A percentile compares a stretch with the other conserved stretches of the same genome.
Evolutionary conservation across 1,284 basidiomycete genomes (phyloP).

Genomic region (Acaromyces ingoldii): DNA sequence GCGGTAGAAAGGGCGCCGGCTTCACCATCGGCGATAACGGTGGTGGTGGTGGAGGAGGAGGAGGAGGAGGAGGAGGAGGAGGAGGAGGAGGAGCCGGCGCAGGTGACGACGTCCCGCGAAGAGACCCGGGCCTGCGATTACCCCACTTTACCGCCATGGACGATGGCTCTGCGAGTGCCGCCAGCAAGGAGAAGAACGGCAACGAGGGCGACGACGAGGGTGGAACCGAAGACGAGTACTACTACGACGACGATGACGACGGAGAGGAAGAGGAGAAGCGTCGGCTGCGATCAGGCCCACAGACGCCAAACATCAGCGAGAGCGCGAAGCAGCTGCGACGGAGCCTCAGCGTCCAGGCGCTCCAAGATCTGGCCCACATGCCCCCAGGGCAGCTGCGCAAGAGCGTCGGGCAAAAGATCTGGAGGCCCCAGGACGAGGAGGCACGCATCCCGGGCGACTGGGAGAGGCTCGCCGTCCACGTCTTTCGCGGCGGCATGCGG

Average conservation of each 20-base stretch:
- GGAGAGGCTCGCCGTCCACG: slow-evolving; percentile 46
- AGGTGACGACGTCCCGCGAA: neutral
- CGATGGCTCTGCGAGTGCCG: neutral
- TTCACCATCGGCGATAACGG: neutral
- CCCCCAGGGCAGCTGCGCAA: slow-evolving; percentile 36
- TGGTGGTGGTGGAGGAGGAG: neutral
- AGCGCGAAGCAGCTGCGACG: slow-evolving; percentile 42
- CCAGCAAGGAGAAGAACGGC: too few relatives aligned
- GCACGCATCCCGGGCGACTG: slow-evolving; percentile 41
- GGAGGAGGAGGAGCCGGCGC: neutral
- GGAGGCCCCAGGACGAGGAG: slow-evolving; percentile 47
- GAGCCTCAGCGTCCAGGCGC: slow-evolving; percentile 32
- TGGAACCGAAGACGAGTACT: too few relatives aligned
- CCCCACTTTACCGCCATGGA: slow-evolving; percentile 5
- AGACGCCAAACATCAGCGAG: slow-evolving; percentile 46
- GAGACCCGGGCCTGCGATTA: slow-evolving; percentile 4
- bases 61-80: neutral
- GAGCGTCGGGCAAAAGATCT: slow-evolving; percentile 41
- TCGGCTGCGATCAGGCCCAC: slow-evolving; percentile 23
- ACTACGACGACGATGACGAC: too few relatives aligned
- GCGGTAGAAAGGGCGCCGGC: neutral
- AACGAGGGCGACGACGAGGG: too few relatives aligned
- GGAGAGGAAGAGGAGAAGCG: slow-evolving; percentile 26
- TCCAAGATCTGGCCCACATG: slow-evolving; percentile 42
- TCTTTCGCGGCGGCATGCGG: slow-evolving; percentile 36